Evolutionary conservation across 176 grass and related monocot genomes (phyloP), one percentile per base, ranked within the genome.

Genomic region (Leersia perrieri): DNA sequence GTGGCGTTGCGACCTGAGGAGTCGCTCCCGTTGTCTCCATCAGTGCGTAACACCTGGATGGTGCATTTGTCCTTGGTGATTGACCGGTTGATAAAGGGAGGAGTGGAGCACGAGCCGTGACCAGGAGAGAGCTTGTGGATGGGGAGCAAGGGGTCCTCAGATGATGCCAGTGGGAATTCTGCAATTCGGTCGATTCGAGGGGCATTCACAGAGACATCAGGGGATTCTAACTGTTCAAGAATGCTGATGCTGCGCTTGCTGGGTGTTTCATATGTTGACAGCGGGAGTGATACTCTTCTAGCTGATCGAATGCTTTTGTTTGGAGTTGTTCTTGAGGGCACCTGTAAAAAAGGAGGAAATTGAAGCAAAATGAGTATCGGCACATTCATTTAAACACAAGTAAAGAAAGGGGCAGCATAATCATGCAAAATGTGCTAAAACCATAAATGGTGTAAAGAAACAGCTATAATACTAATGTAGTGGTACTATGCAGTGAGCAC

Each of bases 61-160:
- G 90, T 98, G 72, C 91, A 98, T 29, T 98, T 98, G 78, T 98
- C 95, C 84, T 98, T 98, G 38, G 95, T 98, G 88, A 98, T 91
- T 0, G 92, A 95, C 74, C 80, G 86, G 66, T 92, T 89, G 71
- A 86, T 83, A n/a, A 27, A 88, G 33, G 88, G 81, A 45, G 90
- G 93, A 14, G 84, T 83, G 63, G 86, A 87, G 77, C 83, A 91
- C 0, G 80, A 90, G 60, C 83, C 65, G 5, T 83, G 88, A 1
- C 75, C 82, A 3, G 80, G 80, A 0, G 82, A 34, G 7, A 68
- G 51, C 55, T 87, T 71, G 67, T 78, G 85, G 70, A 88, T 73
- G 2, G 84, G 18, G 38, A 81, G 72, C n/a, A 94, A 70, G 11
- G 89, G 89, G 23, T 92, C 89, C 41, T 94, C 87, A 0, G 89